Evolutionary conservation across 2,329 filamentous ascomycete genomes (phyloP), one percentile per base, ranked within the genome.

Genomic region (Diaporthe helianthi): DNA sequence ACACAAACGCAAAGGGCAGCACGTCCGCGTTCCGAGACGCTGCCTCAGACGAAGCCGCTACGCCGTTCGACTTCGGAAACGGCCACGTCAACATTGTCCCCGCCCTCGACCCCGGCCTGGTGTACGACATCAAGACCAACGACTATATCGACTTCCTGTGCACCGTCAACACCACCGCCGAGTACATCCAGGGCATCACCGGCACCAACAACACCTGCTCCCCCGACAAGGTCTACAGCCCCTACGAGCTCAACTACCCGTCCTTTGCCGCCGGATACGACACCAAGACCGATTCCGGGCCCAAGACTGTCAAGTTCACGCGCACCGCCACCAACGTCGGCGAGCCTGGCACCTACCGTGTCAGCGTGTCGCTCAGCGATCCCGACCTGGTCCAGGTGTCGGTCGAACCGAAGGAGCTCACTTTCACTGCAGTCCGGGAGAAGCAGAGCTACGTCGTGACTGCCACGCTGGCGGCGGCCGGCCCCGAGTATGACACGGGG

Each of bases 241-340:
- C 29, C 13, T 70, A 72, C 49, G 24, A 70, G 24, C 67, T 72
- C 24, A 72, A 72, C 60, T 72, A 72, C 33, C 71, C 70, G 0
- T 72, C 71, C 10, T 67, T 72, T 24, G 69, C 71, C 13, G 70
- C 60, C 0, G 22, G 69, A 0, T 72, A 72, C 46, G 53, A 68
- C 29, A 63, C 51, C 13, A 33, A 55, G 5, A n/a, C 19, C 2
- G 60, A 52, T 5, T 26, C n/a, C 4, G 64, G 70, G 17, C 44
- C 67, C 6, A 68, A 71, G 49, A 71, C 54, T 24, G 65, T 69
- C 22, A 72, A 29, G 31, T 70, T 72, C 46, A 72, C 60, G 33
- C 64, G 70, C 6, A 71, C 68, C 1, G 54, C 71, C 24, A 71
- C 70, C 22, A 69, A 70, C 22, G 41, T 72, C 17, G 70, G 71